Conservation (phyloP, 1,284 basidiomycete species). For the Rhizopogon parksii region DNA sequence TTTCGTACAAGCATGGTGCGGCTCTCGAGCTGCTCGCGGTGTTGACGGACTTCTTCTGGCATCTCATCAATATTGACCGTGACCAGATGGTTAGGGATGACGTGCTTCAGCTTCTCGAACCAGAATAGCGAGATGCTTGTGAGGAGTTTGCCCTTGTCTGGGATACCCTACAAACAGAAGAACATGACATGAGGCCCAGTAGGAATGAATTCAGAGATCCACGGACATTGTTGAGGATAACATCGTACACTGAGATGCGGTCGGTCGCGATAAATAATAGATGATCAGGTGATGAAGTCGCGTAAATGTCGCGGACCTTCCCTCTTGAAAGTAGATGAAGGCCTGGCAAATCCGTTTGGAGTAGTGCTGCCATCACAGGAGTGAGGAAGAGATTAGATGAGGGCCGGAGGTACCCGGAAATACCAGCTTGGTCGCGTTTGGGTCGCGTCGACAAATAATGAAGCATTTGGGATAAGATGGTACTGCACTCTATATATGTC, state of each 20-base stretch:
- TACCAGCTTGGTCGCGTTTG: no score
- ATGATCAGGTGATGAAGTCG: conserved; percentile 57
- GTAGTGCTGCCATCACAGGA: conserved; percentile 33
- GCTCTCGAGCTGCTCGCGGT: conserved; percentile 72
- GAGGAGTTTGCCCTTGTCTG: conserved; percentile 87
- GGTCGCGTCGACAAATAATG: no score
- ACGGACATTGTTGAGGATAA: conserved; percentile 85
- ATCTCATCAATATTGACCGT: conserved; percentile 67
- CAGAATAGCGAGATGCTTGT: conserved; percentile 92
- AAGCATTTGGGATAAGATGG: no score
- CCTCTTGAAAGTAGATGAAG: conserved; percentile 73
- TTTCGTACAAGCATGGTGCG: conserved; percentile 89
- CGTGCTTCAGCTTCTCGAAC: conserved; percentile 76
- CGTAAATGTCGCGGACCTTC: conserved; percentile 92
- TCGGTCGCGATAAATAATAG: conserved; percentile 95
- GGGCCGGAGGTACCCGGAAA: no score
- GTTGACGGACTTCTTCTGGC: conserved; percentile 65
- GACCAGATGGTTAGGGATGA: conserved; percentile 86
- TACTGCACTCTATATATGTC: conserved; percentile 4
- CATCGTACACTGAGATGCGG: conserved; percentile 95
- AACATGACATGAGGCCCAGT: conserved; percentile 2
- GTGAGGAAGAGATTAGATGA: background rate
- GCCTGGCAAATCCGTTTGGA: conserved; percentile 47
- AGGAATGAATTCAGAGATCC: background rate
- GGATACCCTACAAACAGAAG: conserved; percentile 66